Conservation (phyloP, 78 protist genomes). For the Dictyostelium firmibasis region DNA sequence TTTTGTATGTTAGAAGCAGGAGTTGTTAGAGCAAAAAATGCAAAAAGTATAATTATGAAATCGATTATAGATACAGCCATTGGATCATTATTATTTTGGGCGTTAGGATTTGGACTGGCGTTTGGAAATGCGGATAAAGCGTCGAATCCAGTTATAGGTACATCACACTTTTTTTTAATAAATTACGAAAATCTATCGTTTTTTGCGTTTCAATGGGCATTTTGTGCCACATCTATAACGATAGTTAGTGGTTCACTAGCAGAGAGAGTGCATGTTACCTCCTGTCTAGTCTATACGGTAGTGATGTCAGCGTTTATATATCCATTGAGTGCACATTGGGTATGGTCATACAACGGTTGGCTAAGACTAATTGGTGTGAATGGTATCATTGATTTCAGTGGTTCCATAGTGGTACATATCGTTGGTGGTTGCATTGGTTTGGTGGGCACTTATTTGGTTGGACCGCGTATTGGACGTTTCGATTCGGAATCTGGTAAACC, state of each 20-base stretch:
- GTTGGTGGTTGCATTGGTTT: conserved; percentile 90
- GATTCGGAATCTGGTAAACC: conserved; percentile 62
- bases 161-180: conserved; percentile 38
- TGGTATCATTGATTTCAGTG: conserved; percentile 71
- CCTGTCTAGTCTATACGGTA: conserved; percentile 70
- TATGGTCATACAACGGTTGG: conserved; percentile 77
- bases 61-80: conserved; percentile 71
- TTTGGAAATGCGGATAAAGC: conserved; percentile 65
- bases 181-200: conserved; percentile 38
- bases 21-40: conserved; percentile 83
- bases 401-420: conserved; percentile 89
- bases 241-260: conserved; percentile 90
- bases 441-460: conserved; percentile 83
- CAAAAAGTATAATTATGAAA: conserved; percentile 80
- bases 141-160: conserved; percentile 37
- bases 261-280: conserved; percentile 73
- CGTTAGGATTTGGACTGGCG: conserved; percentile 77
- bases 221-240: conserved; percentile 85
- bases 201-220: conserved; percentile 80
- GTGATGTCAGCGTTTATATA: conserved; percentile 69
- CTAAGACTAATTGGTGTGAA: conserved; percentile 16
- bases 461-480: conserved; percentile 91
- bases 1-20: conserved; percentile 94
- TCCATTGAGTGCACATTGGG: conserved; percentile 86
- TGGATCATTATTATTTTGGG: conserved; percentile 79